Base-by-base conservation (phyloP, 441 rosid genomes). In the Croton laevigatus region DNA sequence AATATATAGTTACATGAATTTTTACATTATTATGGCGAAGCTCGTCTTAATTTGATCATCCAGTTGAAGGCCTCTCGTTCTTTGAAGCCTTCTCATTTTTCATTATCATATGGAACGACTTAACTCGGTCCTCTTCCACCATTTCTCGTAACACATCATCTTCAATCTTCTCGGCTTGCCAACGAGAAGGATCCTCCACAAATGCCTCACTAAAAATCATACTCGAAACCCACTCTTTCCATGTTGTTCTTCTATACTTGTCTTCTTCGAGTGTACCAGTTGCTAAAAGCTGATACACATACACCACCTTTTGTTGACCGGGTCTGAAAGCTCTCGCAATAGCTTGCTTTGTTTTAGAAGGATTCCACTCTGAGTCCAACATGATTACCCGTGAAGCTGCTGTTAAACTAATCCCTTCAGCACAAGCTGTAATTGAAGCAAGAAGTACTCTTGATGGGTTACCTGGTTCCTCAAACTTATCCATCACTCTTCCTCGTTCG, bases 221-320 rank as follows among this genome's bases (percentile, higher is more conserved):
- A 69, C 91, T 84, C 0, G 99, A 93, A 8, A 95, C 93, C 99
- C 99, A 95, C 61, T 93, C 97, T 75, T 95, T 95, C 99, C 98
- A 93, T 34, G 96, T 89, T 2, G 98, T 95, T 83, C 97, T 82
- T 19, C 86, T 65, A 51, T 95, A 88, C 83, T 93, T 93, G 51
- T 91, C 97, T 77, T 91, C 97, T 78, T 93, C 99, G 5, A 93
- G 82, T 13, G 98, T 85, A 71, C 88, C 92, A 0, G 88, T 83
- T 4, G 92, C 92, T 71, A 95, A 76, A 23, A 95, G 93, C 76
- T 93, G 98, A 76, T 95, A 95, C 52, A 95, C 99, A 65, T 88
- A 91, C 0, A 95, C 98, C 63, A 88, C 75, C 85, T 91, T 93
- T 66, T 84, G 95, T 72, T 95, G 99, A 68, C 99, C 99, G 0